Evolutionary conservation across 495 filamentous ascomycete genomes (phyloP).

Genomic region (Penicillium canariense): DNA sequence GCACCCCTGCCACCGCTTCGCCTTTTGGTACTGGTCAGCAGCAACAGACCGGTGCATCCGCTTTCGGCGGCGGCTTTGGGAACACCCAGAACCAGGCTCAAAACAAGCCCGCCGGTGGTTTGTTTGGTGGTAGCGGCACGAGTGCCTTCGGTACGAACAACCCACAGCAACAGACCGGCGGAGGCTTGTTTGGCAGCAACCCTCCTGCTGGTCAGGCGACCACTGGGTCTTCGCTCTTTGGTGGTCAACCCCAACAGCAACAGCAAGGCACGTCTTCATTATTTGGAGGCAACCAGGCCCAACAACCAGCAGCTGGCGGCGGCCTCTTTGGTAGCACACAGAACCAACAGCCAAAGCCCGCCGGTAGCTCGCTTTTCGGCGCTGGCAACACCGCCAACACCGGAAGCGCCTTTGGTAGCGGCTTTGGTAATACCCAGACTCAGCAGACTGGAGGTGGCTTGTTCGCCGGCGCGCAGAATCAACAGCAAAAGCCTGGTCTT

Average conservation of each 20-base stretch:
- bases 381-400: constrained; percentile 20
- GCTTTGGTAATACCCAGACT: constrained; percentile 36
- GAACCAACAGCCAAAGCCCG: constrained; percentile 46
- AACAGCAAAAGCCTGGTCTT: constrained; percentile 38
- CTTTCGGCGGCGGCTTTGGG: constrained; percentile 46
- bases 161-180: constrained; percentile 37
- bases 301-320: constrained; percentile 27
- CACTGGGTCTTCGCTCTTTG: background rate
- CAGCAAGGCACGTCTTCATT: constrained; percentile 39
- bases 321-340: constrained; percentile 34
- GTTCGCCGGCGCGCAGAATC: constrained; percentile 33
- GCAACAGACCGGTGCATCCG: constrained; percentile 36
- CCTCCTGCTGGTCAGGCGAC: background rate
- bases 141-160: constrained; percentile 37
- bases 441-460: constrained; percentile 20
- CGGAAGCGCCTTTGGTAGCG: constrained; percentile 19
- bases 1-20: constrained; percentile 27
- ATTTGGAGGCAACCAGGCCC: constrained; percentile 41
- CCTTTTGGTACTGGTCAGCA: constrained; percentile 44
- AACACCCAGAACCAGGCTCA: constrained; percentile 43
- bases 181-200: constrained; percentile 44
- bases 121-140: constrained; percentile 38
- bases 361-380: constrained; percentile 21
- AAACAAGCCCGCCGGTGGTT: constrained; percentile 34
- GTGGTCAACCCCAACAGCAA: constrained; percentile 20